Conservation (phyloP, 1,284 basidiomycete species). For the Pseudozyma sp. region DNA sequence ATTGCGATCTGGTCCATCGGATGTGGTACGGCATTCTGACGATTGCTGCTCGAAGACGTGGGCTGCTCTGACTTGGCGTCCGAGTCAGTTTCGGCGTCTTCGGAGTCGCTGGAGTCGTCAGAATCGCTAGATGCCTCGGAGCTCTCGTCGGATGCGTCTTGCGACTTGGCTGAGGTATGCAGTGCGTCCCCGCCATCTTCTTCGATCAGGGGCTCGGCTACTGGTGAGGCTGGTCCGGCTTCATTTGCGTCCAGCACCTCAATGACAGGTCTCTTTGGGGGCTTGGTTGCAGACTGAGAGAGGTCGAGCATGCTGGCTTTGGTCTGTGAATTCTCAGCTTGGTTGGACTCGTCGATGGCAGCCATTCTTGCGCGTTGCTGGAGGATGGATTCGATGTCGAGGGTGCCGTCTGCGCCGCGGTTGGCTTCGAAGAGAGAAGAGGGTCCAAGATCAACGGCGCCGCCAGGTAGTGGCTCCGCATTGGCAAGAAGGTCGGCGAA, state of each 20-base stretch:
- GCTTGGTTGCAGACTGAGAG: conserved; percentile 13
- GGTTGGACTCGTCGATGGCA: conserved; percentile 8
- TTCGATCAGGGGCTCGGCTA: neutral
- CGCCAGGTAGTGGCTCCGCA: conserved; percentile 27
- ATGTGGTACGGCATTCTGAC: conserved; percentile 6
- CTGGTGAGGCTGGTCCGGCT: neutral
- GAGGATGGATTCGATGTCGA: conserved; percentile 46
- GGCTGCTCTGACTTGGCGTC: too few species aligned
- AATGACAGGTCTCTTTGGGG: conserved; percentile 30
- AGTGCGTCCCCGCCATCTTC: neutral
- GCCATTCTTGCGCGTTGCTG: conserved; percentile 37
- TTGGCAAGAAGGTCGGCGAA: conserved; percentile 32
- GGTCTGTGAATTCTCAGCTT: conserved; percentile 7
- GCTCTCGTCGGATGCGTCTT: conserved; percentile 6
- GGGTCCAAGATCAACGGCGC: conserved; percentile 17
- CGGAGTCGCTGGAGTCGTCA: conserved; percentile 3
- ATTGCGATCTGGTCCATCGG: conserved; percentile 42
- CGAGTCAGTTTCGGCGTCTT: neutral
- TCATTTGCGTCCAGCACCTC: conserved; percentile 16
- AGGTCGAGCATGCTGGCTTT: conserved; percentile 22
- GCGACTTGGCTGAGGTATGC: neutral
- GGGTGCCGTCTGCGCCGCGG: conserved; percentile 32
- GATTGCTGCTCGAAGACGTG: neutral
- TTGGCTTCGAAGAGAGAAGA: conserved; percentile 43
- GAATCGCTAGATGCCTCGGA: conserved; percentile 12